Conservation (phyloP, 2,329 filamentous ascomycete species). For the Capronia americana region DNA sequence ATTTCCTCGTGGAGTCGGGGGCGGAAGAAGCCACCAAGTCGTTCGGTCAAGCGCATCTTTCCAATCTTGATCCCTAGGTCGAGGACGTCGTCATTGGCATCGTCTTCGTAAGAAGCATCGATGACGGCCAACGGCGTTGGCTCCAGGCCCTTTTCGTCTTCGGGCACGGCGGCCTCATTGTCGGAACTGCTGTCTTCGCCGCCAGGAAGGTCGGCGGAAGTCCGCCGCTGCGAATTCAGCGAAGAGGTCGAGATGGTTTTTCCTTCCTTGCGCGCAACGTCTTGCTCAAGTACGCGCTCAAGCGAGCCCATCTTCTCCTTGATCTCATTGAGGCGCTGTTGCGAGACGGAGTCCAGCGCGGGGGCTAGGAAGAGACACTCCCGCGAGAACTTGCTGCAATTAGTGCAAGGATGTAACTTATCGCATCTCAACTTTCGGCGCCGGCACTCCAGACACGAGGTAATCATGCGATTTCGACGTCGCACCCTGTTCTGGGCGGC, state of each 20-base stretch:
- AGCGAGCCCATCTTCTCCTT: slow-evolving; percentile 78
- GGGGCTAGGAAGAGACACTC: slow-evolving; percentile 70
- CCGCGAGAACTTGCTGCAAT: slow-evolving; percentile 59
- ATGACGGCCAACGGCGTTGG: slow-evolving; percentile 67
- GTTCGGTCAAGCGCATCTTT: slow-evolving; percentile 74
- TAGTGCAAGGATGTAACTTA: slow-evolving; percentile 73
- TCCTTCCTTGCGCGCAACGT: slow-evolving; percentile 57
- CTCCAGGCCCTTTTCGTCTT: slow-evolving; percentile 66
- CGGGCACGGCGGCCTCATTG: slow-evolving; percentile 48
- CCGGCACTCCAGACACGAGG: slow-evolving; percentile 73
- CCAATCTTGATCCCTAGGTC: slow-evolving; percentile 76
- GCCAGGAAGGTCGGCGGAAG: slow-evolving; percentile 38
- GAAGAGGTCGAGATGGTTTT: slow-evolving; percentile 10
- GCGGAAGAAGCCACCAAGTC: slow-evolving; percentile 74
- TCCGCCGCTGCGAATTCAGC: slow-evolving; percentile 55
- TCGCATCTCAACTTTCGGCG: slow-evolving; percentile 80
- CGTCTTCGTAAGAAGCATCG: slow-evolving; percentile 72
- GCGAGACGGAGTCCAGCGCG: slow-evolving; percentile 71
- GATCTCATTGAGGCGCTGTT: slow-evolving; percentile 74
- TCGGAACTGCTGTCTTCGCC: slow-evolving; percentile 63
- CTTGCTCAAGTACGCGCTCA: slow-evolving; percentile 72
- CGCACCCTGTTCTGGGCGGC: slow-evolving; percentile 50
- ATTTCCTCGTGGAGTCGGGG: slow-evolving; percentile 72
- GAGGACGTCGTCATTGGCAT: slow-evolving; percentile 68
- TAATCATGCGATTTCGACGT: slow-evolving; percentile 70